phyloP scores from a whole-genome alignment of 371 early-diverging fungal species.

The Rhizopus stolonifer region DNA sequence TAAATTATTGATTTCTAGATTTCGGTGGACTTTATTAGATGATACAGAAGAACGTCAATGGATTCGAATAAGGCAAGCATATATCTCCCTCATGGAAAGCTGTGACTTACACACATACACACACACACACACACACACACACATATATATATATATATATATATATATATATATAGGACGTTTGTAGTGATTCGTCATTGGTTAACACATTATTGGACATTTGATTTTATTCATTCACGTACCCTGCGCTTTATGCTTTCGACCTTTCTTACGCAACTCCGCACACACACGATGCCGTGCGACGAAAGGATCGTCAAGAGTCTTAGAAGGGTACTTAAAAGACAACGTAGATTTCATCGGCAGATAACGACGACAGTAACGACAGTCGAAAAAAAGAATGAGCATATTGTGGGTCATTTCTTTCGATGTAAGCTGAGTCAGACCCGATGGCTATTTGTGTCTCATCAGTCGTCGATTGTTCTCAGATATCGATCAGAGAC shows the following conservation, averaged over 20 bases:
- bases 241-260: slow-evolving; percentile 48
- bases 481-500: slow-evolving; percentile 42
- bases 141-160: background rate
- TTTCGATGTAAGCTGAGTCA: no score
- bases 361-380: no score
- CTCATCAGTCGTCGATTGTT: slow-evolving; percentile 37
- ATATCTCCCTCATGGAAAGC: no score
- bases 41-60: slow-evolving; percentile 38
- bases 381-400: no score
- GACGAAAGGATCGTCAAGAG: slow-evolving; percentile 46
- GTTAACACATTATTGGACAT: slow-evolving; percentile 48
- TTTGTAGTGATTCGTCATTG: slow-evolving; percentile 55
- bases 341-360: slow-evolving; percentile 34
- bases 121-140: no score
- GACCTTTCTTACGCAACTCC: slow-evolving; percentile 46
- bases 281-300: slow-evolving; percentile 42
- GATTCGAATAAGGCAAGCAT: slow-evolving; percentile 47
- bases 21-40: slow-evolving; percentile 50
- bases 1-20: slow-evolving; percentile 46
- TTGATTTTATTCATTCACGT: slow-evolving; percentile 44
- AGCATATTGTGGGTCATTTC: no score
- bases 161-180: slow-evolving; percentile 28
- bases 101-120: no score
- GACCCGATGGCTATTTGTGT: background rate
- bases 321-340: slow-evolving; percentile 39